Percentiles rank a stretch among this genome's conserved stretches.
These are phyloP conservation scores for Fusarium miscanthi DNA, from an alignment of 2,329 filamentous ascomycete species.

Conservation along the genomic window DNA sequence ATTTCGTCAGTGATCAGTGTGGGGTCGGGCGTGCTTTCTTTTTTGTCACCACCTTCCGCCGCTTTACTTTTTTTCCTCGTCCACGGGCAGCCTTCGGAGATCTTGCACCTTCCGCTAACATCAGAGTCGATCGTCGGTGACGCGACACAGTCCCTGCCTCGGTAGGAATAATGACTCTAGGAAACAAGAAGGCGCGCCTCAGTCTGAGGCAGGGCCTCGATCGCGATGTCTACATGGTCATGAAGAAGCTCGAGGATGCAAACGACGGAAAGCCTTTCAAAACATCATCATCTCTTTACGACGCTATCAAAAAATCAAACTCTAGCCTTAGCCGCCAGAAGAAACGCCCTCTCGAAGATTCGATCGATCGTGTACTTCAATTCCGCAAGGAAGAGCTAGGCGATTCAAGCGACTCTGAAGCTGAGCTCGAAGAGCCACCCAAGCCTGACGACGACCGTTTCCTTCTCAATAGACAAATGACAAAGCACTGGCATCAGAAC, in stretches of 20 bases:
- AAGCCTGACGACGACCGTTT: constrained; percentile 52
- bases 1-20: too few relatives aligned
- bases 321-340: constrained; percentile 86
- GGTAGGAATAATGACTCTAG: constrained; percentile 27
- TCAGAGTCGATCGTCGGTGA: not conserved
- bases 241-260: constrained; percentile 80
- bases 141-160: not conserved
- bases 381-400: constrained; percentile 75
- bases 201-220: constrained; percentile 60
- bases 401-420: constrained; percentile 64
- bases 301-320: constrained; percentile 85
- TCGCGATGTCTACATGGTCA: constrained; percentile 80
- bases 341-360: constrained; percentile 84
- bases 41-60: not conserved
- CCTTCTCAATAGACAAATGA: constrained; percentile 56
- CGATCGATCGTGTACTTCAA: constrained; percentile 83
- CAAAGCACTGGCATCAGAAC: constrained; percentile 53
- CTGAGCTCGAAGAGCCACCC: constrained; percentile 57
- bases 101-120: not conserved
- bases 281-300: constrained; percentile 74
- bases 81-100: too few relatives aligned
- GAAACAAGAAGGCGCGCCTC: constrained; percentile 17
- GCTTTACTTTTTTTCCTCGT: not conserved
- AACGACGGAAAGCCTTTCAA: constrained; percentile 60
- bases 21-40: too few relatives aligned